Evolutionary conservation across 1,139 yeast genomes (phyloP), one percentile per base, ranked within the genome.

Genomic region (Magnusiomyces suaveolens): DNA sequence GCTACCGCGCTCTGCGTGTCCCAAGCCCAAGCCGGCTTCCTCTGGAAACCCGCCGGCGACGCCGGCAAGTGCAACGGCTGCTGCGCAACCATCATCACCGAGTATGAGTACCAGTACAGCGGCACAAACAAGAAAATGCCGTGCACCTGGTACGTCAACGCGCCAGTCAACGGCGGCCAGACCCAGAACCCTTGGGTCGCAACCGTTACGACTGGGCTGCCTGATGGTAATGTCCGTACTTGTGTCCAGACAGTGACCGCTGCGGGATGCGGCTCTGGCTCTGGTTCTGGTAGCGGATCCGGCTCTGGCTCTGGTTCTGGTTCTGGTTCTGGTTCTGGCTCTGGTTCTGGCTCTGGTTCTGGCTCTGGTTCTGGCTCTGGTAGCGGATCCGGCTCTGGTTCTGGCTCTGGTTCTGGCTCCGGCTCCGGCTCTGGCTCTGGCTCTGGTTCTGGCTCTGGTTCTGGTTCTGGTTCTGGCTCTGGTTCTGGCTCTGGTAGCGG

Each of bases 121-220:
- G 50, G 58, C 20, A 53, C 62, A 48, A 55, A 58, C 53, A 54
- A 54, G 20, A 51, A 46, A 23, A 50, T 53, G 2, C 50, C 52
- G 23, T 64, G 64, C 25, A 59, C 60, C 3, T 64, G 67, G 67
- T 62, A 63, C 33, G 64, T 64, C 21, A 54, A 60, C 18, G 66
- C 67, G 23, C 67, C 67, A 33, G 55, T 54, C 43, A 58, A 56
- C 21, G 52, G 50, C 43, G 66, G 66, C 14, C 52, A 54, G 36
- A 60, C 62, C 38, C 48, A 60, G 43, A 62, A 59, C 44, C 63
- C 66, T 10, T 64, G 63, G 51, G 58, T 61, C 33, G 66, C 67
- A 3, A 63, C 66, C 44, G 57, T 64, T 46, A 59, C 64, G 8
- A 62, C 67, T 8, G 53, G 59, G 51, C 57, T 64, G 23, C 66